Evolutionary conservation across 805 yeast species (phyloP), one percentile per base, ranked within the genome.

Genomic region (Jamesozyma gamospora): DNA sequence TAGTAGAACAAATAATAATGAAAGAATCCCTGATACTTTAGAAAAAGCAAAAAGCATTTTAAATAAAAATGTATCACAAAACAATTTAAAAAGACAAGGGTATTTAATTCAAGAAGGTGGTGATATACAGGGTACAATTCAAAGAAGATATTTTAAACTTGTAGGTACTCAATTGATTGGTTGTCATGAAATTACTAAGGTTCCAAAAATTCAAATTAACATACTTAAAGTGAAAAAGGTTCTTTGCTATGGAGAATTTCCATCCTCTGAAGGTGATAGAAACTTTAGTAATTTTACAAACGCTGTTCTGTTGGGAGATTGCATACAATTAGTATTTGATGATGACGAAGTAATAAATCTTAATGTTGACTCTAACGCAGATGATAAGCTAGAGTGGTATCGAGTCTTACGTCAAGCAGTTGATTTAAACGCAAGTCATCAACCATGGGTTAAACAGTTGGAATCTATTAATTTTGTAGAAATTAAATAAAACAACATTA

Each of bases 91-190:
- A 2, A 64, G 64, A 50, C 79, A 81, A 52, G 96, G 96, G 0
- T 80, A 67, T 53, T 63, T 88, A 62, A 75, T 77, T 49, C 97
- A 88, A 62, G 85, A 80, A 51, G 96, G 96, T 17, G 97, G 96
- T 11, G 97, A 88, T 63, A 74, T 92, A 47, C 21, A 25, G 13
- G 64, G 69, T 25, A 42, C 50, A 25, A 34, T 42, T 4, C 75
- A 82, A 50, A 74, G 82, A 49, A 70, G 96, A 42, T 85, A 61
- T 63, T 86, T 80, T 64, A 76, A 72, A 47, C 66, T 88, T 14
- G 66, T 72, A 32, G 94, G 90, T 0, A 71, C 77, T 4, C 74
- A 77, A 29, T 64, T 88, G 48, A 68, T 79, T 39, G 95, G 95
- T 0, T 83, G 79, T 55, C 80, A 83, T 50, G 92, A 81, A 45